Conservation (phyloP, 2,329 filamentous ascomycete species). For the Chrysosporium keratinophilum region DNA sequence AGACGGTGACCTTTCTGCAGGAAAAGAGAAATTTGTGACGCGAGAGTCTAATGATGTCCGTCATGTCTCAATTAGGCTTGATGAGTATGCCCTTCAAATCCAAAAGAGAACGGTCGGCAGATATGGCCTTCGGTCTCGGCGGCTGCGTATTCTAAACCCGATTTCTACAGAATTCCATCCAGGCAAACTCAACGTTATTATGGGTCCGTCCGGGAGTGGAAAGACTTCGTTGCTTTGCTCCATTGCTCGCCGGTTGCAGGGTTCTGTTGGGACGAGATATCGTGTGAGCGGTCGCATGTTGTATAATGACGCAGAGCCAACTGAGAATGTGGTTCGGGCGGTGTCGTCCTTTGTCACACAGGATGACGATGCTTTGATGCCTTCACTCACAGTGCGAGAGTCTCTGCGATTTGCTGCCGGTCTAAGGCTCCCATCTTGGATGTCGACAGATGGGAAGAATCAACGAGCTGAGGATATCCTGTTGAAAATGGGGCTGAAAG, state of each 20-base stretch:
- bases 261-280: constrained; percentile 53
- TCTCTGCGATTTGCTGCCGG: constrained; percentile 62
- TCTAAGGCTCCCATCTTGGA: constrained; percentile 58
- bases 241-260: constrained; percentile 58
- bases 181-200: constrained; percentile 62
- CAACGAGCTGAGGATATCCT: constrained; percentile 60
- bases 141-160: constrained; percentile 51
- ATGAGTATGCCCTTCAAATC: constrained; percentile 53
- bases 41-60: constrained; percentile 46
- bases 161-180: constrained; percentile 58
- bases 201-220: constrained; percentile 68
- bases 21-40: constrained; percentile 58
- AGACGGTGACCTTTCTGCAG: constrained; percentile 54
- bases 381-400: constrained; percentile 65
- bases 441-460: constrained; percentile 58
- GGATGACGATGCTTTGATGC: constrained; percentile 63
- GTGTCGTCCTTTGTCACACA: constrained; percentile 69
- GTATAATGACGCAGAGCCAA: constrained; percentile 60
- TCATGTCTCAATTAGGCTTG: constrained; percentile 54
- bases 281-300: constrained; percentile 51
- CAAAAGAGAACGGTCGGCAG: constrained; percentile 50
- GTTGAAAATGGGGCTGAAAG: constrained; percentile 64
- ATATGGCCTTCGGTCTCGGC: constrained; percentile 28
- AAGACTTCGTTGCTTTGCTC: constrained; percentile 66
- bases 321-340: constrained; percentile 57